Evolutionary conservation across 148 eudicot species (phyloP).

Genomic region (Rhododendron ferrugineum): DNA sequence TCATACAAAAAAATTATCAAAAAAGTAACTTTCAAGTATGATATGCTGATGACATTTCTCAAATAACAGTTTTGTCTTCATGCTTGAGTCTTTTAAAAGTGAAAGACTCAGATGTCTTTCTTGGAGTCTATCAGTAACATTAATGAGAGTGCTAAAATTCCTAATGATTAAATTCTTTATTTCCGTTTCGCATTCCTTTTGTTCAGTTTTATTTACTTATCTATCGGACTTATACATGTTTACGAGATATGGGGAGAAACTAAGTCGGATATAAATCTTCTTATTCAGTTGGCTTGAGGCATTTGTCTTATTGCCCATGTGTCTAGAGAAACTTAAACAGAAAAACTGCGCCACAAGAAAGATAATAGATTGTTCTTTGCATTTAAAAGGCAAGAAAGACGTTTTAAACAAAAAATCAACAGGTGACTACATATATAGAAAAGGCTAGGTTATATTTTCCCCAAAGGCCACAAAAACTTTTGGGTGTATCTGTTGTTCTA

Average conservation of each 20-base stretch:
- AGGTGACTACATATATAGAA: not conserved
- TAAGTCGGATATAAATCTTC: not conserved
- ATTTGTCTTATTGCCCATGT: not conserved
- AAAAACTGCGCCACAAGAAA: not conserved
- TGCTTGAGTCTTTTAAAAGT: not conserved
- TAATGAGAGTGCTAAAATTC: too few species aligned
- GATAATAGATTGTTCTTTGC: not conserved
- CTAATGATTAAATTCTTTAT: too few species aligned
- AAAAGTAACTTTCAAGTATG: not conserved
- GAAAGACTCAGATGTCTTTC: not conserved
- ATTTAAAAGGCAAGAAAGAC: not conserved
- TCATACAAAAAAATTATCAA: not conserved
- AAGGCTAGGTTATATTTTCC: not conserved
- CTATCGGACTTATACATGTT: not conserved
- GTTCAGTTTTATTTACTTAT: not conserved
- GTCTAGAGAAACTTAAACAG: not conserved
- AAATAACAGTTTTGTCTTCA: not conserved
- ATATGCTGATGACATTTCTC: not conserved
- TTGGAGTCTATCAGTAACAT: not conserved
- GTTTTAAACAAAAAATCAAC: not conserved
- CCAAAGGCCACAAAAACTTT: not conserved
- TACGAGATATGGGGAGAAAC: not conserved
- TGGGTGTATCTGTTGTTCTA: not conserved
- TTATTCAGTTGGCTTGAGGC: not conserved
- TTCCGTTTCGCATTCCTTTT: not conserved